Evolutionary conservation across 78 protist genomes (phyloP).

Genomic region (Dictyostelium firmibasis): DNA sequence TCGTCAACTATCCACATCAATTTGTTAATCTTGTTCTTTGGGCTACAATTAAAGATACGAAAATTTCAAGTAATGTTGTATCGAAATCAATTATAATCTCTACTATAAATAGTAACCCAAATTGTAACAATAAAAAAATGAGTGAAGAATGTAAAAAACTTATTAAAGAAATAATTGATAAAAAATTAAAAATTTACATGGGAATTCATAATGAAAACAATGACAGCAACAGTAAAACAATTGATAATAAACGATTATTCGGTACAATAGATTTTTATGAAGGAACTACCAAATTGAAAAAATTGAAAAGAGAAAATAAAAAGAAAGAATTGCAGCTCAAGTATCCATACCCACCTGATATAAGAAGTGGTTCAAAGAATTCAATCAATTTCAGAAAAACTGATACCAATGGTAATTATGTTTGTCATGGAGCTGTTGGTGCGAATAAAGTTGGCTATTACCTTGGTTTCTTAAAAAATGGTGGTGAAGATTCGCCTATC

Average conservation of each 20-base stretch:
- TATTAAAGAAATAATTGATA: too few relatives aligned
- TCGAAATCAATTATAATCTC: not conserved
- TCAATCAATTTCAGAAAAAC: not conserved
- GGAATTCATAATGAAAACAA: not conserved
- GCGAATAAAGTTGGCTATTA: not conserved
- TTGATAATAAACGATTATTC: not conserved
- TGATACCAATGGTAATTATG: not conserved
- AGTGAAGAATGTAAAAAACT: too few relatives aligned
- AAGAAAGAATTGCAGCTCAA: not conserved
- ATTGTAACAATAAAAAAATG: too few relatives aligned
- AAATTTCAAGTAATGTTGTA: not conserved
- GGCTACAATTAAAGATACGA: not conserved
- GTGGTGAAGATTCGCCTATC: not conserved
- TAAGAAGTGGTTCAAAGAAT: not conserved
- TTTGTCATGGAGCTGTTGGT: slow-evolving; percentile 1
- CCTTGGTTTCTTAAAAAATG: not conserved
- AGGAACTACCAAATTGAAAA: not conserved
- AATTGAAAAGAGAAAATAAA: not conserved
- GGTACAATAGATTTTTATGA: not conserved
- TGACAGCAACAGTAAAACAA: too few relatives aligned
- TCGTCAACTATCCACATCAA: not conserved
- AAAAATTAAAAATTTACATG: too few relatives aligned
- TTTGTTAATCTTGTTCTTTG: not conserved
- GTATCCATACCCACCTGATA: not conserved
- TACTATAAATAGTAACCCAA: not conserved